Evolutionary conservation across 305 asterid species (phyloP), one percentile per base, ranked within the genome.

Genomic region (Fraxinus ornus): DNA sequence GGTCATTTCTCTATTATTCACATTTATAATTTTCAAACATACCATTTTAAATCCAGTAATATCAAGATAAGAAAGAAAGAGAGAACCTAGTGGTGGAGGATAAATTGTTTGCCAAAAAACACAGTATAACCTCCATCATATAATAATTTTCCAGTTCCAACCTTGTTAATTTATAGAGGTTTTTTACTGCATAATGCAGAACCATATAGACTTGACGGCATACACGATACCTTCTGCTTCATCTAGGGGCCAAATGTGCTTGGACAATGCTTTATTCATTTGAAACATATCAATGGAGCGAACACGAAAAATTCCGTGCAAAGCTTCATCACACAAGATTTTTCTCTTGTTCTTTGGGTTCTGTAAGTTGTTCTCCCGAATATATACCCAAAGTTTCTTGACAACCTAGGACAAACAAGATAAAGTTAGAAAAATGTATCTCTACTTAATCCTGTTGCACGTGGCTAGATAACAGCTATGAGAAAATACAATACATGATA

Each of bases 191-290:
- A 47, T 3, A 62, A 22, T 22, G 72, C 72, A 22, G 32, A 62
- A 7, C 72, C 72, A 62, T 21, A 21, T 24, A 62, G 8, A 62
- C 2, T 24, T 62, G 72, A 62, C 28, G 1, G 72, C 72, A n/a
- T 62, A 62, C 26, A 62, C 5, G 0, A 62, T 68, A 68, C 75
- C 36, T 68, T 68, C 80, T 7, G 32, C 72, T 17, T 33, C 77
- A 37, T 84, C 88, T 41, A 88, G 62, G 57, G 92, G 91, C 92
- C 91, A 89, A 28, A 85, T 85, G 84, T 89, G 89, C 82, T 88
- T 84, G 47, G 90, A 79, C 24, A 89, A 83, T 62, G 30, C 85
- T 81, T 85, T 84, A 52, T 85, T 88, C 92, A 89, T 89, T 81
- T 82, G 83, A 79, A 89, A 89, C 91, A 88, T 89, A 86, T 89